Percentiles rank a stretch among this genome's conserved stretches.
Conservation (phyloP, 2,329 filamentous ascomycete genomes). For the Fusarium redolens region DNA sequence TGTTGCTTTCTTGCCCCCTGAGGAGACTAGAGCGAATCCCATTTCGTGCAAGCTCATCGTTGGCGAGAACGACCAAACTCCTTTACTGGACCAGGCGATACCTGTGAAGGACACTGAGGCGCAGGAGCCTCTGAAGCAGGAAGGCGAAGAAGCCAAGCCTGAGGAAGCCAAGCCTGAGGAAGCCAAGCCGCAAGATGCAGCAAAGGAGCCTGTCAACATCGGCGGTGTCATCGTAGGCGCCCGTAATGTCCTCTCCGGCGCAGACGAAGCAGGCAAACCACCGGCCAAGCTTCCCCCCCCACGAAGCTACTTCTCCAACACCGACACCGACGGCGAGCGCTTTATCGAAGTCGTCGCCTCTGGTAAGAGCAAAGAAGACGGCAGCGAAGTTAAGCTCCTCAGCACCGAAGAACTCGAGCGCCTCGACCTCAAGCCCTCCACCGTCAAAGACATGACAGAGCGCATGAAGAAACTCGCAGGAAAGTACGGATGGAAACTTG, state of each 20-base stretch:
- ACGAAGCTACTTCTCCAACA: conserved; percentile 52
- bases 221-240: conserved; percentile 67
- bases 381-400: conserved; percentile 70
- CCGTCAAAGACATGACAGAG: conserved; percentile 75
- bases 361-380: conserved; percentile 63
- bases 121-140: conserved; percentile 19
- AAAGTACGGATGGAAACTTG: conserved; percentile 81
- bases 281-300: conserved; percentile 59
- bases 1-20: conserved; percentile 84
- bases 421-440: conserved; percentile 72
- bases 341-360: conserved; percentile 59
- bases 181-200: conserved; percentile 39
- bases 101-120: conserved; percentile 46
- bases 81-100: conserved; percentile 46
- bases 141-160: conserved; percentile 8
- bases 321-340: conserved; percentile 38
- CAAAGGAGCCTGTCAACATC: conserved; percentile 57
- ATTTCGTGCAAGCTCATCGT: conserved; percentile 83
- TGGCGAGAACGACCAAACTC: conserved; percentile 56
- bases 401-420: conserved; percentile 75
- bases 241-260: conserved; percentile 59
- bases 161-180: not conserved
- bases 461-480: conserved; percentile 76
- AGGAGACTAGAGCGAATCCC: conserved; percentile 78
- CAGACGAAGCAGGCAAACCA: conserved; percentile 60